phyloP scores from a whole-genome alignment of 2,329 filamentous ascomycete genomes.

The Sphaerulina vaccinii region DNA sequence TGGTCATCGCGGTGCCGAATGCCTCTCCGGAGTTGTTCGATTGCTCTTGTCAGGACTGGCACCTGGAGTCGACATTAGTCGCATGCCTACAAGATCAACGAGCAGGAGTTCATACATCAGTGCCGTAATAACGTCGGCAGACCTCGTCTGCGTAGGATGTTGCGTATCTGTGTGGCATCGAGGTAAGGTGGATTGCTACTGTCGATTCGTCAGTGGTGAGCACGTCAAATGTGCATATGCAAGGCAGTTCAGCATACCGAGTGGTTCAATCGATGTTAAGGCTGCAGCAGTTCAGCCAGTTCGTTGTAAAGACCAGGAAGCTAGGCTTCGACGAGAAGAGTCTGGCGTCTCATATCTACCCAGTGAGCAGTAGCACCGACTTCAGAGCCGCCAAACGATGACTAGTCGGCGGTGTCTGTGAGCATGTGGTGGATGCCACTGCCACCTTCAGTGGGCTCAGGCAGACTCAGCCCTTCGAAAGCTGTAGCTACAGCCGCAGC shows the following conservation, averaged over 20 bases:
- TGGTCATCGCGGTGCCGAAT: conserved; percentile 13
- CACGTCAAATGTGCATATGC: background rate
- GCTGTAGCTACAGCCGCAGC: background rate
- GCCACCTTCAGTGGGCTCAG: background rate
- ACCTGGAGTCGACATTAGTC: conserved; percentile 6
- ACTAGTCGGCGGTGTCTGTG: background rate
- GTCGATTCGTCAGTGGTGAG: background rate
- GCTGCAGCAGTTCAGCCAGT: conserved; percentile 14
- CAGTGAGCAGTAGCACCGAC: conserved; percentile 7
- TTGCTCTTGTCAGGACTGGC: conserved; percentile 18
- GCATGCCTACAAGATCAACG: background rate
- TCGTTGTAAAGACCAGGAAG: conserved; percentile 1
- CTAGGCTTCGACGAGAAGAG: background rate
- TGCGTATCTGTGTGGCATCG: conserved; percentile 5
- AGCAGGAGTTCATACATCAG: conserved; percentile 5
- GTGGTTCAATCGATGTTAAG: background rate
- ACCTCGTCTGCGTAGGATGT: conserved; percentile 12
- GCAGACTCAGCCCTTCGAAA: background rate
- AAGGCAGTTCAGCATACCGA: background rate
- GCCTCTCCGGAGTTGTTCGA: conserved; percentile 15
- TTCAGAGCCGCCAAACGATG: conserved; percentile 1
- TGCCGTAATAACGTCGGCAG: conserved; percentile 22
- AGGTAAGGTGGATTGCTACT: background rate
- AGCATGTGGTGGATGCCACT: background rate
- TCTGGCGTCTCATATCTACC: conserved; percentile 8